phyloP scores from a whole-genome alignment of 2,329 filamentous ascomycete species.

The Colletotrichum sp. region DNA sequence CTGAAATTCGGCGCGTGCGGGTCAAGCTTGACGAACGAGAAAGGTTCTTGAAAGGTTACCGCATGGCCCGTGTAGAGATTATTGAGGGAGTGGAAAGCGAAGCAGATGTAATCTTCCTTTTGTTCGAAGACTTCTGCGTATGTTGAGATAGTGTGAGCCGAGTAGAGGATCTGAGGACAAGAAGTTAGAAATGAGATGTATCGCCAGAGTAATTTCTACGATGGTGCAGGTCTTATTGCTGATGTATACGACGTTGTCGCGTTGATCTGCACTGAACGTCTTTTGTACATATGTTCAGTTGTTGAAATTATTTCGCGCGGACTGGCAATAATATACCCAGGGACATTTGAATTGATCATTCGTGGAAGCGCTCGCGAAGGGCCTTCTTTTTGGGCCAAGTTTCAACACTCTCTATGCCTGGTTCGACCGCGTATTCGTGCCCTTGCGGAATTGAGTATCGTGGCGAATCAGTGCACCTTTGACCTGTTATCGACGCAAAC shows the following conservation, averaged over 20 bases:
- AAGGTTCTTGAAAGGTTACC: neutral
- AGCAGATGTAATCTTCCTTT: neutral
- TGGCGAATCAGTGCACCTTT: neutral
- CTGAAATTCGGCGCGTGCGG: neutral
- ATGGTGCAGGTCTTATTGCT: rapidly evolving
- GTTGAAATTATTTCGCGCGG: rapidly evolving
- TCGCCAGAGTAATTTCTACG: neutral
- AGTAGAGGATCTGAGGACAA: neutral
- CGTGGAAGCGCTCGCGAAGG: neutral
- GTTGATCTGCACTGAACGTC: neutral
- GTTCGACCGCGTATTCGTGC: neutral
- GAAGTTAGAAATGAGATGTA: neutral
- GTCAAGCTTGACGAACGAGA: neutral
- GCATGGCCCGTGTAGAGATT: neutral
- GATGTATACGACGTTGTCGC: neutral
- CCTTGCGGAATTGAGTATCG: neutral
- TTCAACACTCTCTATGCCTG: neutral
- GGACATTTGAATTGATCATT: too few relatives aligned
- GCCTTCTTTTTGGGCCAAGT: neutral
- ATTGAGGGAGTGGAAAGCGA: neutral
- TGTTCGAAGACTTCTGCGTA: neutral
- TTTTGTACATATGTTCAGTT: rapidly evolving
- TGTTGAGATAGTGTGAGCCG: neutral
- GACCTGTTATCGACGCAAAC: neutral
- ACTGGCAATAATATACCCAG: neutral